phyloP scores from a whole-genome alignment of 1,139 yeast species.

The Wickerhamiella pararugosa region DNA sequence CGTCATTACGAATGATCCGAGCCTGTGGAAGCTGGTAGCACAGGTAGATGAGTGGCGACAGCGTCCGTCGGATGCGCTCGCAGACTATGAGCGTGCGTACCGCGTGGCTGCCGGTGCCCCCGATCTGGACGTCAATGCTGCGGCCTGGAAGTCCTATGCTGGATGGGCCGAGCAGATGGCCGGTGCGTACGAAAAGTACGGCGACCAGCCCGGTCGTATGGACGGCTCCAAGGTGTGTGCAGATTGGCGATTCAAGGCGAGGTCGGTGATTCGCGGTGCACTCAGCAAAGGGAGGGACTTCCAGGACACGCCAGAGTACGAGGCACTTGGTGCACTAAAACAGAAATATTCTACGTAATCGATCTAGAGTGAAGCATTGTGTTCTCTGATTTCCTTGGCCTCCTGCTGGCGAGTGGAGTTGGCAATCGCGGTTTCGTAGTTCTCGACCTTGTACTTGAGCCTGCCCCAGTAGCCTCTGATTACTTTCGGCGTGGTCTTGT shows the following conservation, averaged over 20 bases:
- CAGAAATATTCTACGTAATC: constrained; percentile 10
- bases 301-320: constrained; percentile 76
- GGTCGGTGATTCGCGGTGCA: constrained; percentile 53
- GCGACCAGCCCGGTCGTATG: constrained; percentile 73
- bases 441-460: constrained; percentile 29
- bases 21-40: constrained; percentile 75
- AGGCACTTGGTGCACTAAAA: constrained; percentile 41
- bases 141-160: constrained; percentile 64
- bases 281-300: constrained; percentile 73
- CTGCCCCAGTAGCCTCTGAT: constrained; percentile 46
- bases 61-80: constrained; percentile 78
- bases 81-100: constrained; percentile 75
- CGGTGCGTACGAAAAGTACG: constrained; percentile 77
- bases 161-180: constrained; percentile 67
- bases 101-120: constrained; percentile 53
- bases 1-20: constrained; percentile 52
- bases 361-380: constrained; percentile 1
- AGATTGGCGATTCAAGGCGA: constrained; percentile 83
- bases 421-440: constrained; percentile 7
- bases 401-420: constrained; percentile 3
- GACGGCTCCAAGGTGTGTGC: constrained; percentile 74
- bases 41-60: constrained; percentile 77
- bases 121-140: constrained; percentile 46
- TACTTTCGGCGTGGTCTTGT: constrained; percentile 39
- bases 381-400: constrained; percentile 6